Evolutionary conservation across 2,329 filamentous ascomycete species (phyloP).

Genomic region (Sporothrix schenckii): DNA sequence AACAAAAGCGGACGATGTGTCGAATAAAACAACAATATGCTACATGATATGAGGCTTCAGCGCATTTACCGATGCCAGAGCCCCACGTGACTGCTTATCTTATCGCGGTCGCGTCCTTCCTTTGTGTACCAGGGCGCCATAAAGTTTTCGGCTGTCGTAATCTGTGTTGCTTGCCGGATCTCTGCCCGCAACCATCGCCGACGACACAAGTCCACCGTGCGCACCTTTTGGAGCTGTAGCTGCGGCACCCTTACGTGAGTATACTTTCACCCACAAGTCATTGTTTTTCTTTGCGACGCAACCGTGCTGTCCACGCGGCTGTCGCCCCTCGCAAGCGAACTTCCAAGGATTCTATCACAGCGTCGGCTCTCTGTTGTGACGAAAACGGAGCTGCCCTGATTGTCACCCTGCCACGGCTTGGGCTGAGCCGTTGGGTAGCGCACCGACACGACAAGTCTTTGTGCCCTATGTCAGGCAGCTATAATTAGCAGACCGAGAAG

Average conservation of each 20-base stretch:
- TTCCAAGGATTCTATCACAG: not conserved
- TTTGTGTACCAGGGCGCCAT: conserved; percentile 27
- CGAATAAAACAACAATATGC: not conserved
- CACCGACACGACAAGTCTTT: not conserved
- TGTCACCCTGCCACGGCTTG: not conserved
- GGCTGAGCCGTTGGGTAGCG: conserved; percentile 10
- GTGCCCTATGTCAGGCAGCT: not conserved
- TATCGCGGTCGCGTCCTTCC: conserved; percentile 29
- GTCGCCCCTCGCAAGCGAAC: conserved; percentile 7
- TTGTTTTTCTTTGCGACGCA: not conserved
- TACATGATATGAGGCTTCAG: not conserved
- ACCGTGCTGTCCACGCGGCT: not conserved
- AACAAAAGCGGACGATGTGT: not conserved
- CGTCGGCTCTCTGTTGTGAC: conserved; percentile 2
- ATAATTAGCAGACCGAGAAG: not conserved
- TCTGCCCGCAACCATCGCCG: conserved; percentile 19
- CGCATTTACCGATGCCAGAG: not conserved
- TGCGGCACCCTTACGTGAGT: not conserved
- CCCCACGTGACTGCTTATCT: conserved; percentile 31
- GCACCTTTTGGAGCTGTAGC: not conserved
- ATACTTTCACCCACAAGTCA: not conserved
- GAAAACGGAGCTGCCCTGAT: conserved; percentile 16
- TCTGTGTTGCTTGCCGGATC: conserved; percentile 25
- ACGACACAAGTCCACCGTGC: conserved; percentile 12
- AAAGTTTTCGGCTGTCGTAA: conserved; percentile 33